Percentiles rank a stretch among this genome's conserved stretches.
phyloP scores from a whole-genome alignment of 441 rosid genomes.

The Euphorbia celastroides region DNA sequence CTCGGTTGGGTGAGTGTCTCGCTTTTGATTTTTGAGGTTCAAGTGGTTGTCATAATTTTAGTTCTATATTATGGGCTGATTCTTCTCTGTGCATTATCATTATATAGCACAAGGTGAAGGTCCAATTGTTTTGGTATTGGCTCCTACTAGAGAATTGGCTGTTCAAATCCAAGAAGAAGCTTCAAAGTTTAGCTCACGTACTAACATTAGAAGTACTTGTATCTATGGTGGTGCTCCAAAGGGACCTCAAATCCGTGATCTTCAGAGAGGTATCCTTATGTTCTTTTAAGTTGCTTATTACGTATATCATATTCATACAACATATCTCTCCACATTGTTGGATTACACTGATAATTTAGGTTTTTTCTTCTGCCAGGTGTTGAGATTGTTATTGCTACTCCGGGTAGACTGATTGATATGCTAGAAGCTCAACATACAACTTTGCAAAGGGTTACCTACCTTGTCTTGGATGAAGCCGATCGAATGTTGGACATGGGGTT shows the following conservation, averaged over 20 bases:
- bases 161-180: conserved; percentile 96
- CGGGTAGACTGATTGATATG: conserved; percentile 96
- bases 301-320: too few species aligned
- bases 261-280: conserved; percentile 60
- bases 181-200: conserved; percentile 53
- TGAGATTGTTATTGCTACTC: conserved; percentile 94
- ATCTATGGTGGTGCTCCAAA: conserved; percentile 96
- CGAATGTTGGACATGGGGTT: conserved; percentile 99
- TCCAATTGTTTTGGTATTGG: conserved; percentile 76
- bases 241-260: conserved; percentile 97
- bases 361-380: conserved; percentile 49
- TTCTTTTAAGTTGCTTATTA: conserved; percentile 8
- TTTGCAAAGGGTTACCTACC: conserved; percentile 87
- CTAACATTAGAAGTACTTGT: conserved; percentile 79
- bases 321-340: conserved; percentile 8
- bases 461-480: conserved; percentile 97
- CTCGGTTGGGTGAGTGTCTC: conserved; percentile 64
- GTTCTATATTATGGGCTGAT: neutral
- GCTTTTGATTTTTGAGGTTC: neutral
- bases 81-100: neutral
- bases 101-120: conserved; percentile 73
- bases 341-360: conserved; percentile 1
- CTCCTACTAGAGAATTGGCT: conserved; percentile 97
- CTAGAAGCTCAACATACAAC: conserved; percentile 80
- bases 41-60: neutral